Evolutionary conservation across 192 early-diverging fungal genomes (phyloP), one percentile per base, ranked within the genome.

Genomic region (Backusella parvicylindrica): DNA sequence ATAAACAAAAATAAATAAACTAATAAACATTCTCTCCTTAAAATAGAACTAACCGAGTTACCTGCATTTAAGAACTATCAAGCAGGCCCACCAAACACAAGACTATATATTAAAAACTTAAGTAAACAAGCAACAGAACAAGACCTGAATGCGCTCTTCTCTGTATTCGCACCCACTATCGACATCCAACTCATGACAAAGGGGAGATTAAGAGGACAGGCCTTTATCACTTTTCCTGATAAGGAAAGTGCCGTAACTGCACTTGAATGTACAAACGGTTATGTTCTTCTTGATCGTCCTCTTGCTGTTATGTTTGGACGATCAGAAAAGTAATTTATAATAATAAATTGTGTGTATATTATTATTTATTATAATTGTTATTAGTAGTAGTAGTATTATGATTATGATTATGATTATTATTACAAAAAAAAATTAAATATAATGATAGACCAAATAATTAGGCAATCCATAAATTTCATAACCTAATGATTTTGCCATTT

Each of bases 391-490:
- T 47, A 41, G 11, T 13, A 41, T 13, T 41, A 12, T 41, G 8
- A 35, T 35, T 41, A 13, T 41, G 11, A 13, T 2, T 47, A n/a
- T 47, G 43, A 6, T 47, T 47, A 5, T 47, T 47, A 2, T 41
- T 41, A 35, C 33, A 41, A 41, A 41, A 41, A 2, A 47, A 47
- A 21, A 2, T 40, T 60, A 79, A 70, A 79, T 84, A 53, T 85
- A 83, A 79, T 92, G 91, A 21, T 86, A 85, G 6, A 92, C 83
- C 33, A 88, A 74, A 64, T 90, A 89, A 60, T 81, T 85, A 0
- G 91, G 91, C 47, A 89, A 75, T 0, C 91, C 91, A 71, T 75
- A 89, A 3, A 91, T 86, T 16, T 81, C 83, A 72, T 84, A 91
- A 0, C 90, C 90, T 47, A 87, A 66, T 0, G 78, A 85, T 75